phyloP scores from a whole-genome alignment of 2,329 filamentous ascomycete genomes.

The Setomelanomma holmii region DNA sequence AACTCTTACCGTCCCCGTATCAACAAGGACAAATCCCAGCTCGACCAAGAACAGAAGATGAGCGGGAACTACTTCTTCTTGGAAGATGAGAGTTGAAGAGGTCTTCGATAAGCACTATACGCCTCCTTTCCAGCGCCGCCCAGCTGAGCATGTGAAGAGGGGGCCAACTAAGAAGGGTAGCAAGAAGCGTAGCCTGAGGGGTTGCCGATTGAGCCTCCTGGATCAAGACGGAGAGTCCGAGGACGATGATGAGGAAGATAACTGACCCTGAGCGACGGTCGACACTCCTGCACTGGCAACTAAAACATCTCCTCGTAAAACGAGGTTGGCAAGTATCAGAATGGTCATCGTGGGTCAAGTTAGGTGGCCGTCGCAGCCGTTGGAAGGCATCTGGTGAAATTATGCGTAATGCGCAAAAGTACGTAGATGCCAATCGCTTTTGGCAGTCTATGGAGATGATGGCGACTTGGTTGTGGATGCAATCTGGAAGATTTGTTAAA shows the following conservation, averaged over 20 bases:
- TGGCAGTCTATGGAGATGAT: no score
- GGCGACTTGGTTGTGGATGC: no score
- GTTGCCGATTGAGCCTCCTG: constrained; percentile 44
- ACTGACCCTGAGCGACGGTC: constrained; percentile 65
- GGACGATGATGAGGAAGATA: constrained; percentile 71
- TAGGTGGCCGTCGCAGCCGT: constrained; percentile 59
- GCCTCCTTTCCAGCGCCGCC: constrained; percentile 42
- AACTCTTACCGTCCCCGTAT: constrained; percentile 96
- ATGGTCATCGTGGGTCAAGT: constrained; percentile 56
- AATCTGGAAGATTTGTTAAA: no score
- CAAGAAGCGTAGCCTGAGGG: constrained; percentile 43
- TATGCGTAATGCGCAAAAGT: no score
- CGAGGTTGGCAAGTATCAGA: neutral
- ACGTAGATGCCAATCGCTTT: no score
- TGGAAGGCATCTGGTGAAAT: no score
- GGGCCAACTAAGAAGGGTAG: constrained; percentile 47
- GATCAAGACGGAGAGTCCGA: constrained; percentile 63
- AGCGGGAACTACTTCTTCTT: constrained; percentile 97
- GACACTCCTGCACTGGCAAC: constrained; percentile 59
- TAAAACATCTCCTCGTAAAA: no score
- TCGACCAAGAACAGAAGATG: constrained; percentile 97
- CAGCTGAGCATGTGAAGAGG: constrained; percentile 51
- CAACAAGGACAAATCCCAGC: constrained; percentile 95
- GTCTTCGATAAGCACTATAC: constrained; percentile 60
- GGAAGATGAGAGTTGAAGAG: constrained; percentile 81